Base-by-base conservation (phyloP, 495 filamentous ascomycete species). In the Haplographium delicatum region DNA sequence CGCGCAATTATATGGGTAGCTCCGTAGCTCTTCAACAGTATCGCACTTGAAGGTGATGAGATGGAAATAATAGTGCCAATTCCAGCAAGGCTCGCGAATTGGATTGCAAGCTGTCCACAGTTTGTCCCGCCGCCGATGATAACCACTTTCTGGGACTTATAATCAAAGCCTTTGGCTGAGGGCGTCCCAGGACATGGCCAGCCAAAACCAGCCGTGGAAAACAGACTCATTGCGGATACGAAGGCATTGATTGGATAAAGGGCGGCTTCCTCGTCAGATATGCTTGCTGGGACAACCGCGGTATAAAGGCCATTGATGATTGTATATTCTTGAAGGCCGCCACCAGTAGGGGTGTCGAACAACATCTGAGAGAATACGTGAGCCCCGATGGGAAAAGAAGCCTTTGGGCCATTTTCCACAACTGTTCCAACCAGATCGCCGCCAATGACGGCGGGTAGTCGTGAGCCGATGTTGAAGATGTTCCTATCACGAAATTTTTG, bases 1-100 rank as follows among this genome's bases (percentile, higher is more conserved):
- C 68, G 62, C 46, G 65, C 65, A 45, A 68, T 54, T 11, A 68
- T 47, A 55, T 69, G 63, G 8, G 67, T 66, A 11, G 67, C 65
- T 0, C 67, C 67, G 38, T 50, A 41, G 1, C 10, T 25, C 40
- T 59, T 55, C 39, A 65, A 47, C 27, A 53, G 51, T 24, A 23
- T 41, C 15, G 43, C 48, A 13, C 50, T 28, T 0, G 27, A 15
- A 1, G 23, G 6, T 1, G 47, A 52, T 19, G 43, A 55, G 9
- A 56, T 51, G 4, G 54, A 30, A 19, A 68, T 53, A 11, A 70
- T 65, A 9, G 38, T 54, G 8, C 60, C 64, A 24, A 68, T 53
- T 1, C 59, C 53, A 3, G 56, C 62, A 41, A 68, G 47, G 24
- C 35, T 48, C 20, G 63, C 58, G 3, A 62, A 42, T 40, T 68